phyloP scores from a whole-genome alignment of 208 protist species.

The Balamuthia mandrillaris region DNA sequence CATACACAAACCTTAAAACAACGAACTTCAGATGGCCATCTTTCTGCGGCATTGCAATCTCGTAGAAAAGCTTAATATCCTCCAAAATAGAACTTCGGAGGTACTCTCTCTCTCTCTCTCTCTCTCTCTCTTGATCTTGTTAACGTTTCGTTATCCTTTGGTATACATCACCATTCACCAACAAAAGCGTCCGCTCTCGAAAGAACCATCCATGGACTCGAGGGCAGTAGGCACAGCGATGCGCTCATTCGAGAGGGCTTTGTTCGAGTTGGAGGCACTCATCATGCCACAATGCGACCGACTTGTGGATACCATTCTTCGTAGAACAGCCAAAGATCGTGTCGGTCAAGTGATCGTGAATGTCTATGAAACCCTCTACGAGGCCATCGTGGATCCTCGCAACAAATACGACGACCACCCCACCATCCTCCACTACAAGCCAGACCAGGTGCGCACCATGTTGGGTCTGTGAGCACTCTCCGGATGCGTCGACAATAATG shows the following conservation, averaged over 20 bases:
- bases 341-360: constrained; percentile 30
- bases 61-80: constrained; percentile 40
- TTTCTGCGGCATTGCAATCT: constrained; percentile 27
- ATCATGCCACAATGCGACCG: constrained; percentile 44
- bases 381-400: neutral
- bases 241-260: constrained; percentile 36
- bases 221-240: constrained; percentile 13
- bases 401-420: constrained; percentile 52
- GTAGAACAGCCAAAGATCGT: neutral
- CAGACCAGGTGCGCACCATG: constrained; percentile 55
- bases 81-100: constrained; percentile 6
- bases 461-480: no score
- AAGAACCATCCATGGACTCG: constrained; percentile 39
- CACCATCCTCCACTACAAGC: constrained; percentile 46
- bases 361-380: constrained; percentile 38
- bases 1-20: neutral
- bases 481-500: no score
- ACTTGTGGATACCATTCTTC: neutral
- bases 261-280: constrained; percentile 35
- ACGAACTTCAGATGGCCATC: constrained; percentile 1
- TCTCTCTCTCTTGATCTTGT: neutral
- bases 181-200: constrained; percentile 5
- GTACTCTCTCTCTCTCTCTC: neutral
- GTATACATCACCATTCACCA: no score
- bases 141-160: no score